Percentiles rank a stretch among this genome's conserved stretches.
phyloP scores from a whole-genome alignment of 2,329 filamentous ascomycete species.

The Diaporthe citri region DNA sequence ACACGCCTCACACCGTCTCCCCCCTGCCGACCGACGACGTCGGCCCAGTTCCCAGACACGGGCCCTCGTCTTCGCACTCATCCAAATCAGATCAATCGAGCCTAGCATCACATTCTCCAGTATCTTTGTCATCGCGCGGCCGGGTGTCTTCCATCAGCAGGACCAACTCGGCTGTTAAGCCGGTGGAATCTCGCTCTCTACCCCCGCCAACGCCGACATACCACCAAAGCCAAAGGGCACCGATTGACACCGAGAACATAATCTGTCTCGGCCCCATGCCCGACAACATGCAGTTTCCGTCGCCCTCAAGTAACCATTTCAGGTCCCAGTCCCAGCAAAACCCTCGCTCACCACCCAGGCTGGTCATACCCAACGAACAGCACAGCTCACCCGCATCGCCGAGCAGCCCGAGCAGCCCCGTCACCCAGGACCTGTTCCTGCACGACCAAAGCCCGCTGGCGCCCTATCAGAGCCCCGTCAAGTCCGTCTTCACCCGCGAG shows the following conservation, averaged over 20 bases:
- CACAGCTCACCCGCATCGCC: constrained; percentile 11
- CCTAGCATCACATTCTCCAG: constrained; percentile 41
- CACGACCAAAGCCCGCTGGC: constrained; percentile 35
- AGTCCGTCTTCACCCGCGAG: constrained; percentile 34
- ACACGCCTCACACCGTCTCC: constrained; percentile 31
- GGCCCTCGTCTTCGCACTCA: constrained; percentile 31
- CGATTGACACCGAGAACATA: constrained; percentile 65
- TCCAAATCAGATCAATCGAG: constrained; percentile 42
- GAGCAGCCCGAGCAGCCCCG: constrained; percentile 45
- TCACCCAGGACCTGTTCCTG: constrained; percentile 44
- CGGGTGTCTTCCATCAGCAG: constrained; percentile 45
- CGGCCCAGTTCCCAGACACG: background rate
- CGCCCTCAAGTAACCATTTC: constrained; percentile 43
- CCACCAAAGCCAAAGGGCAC: constrained; percentile 56
- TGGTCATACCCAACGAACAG: background rate
- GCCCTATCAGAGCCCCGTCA: constrained; percentile 31
- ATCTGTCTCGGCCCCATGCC: constrained; percentile 69
- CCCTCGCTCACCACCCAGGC: constrained; percentile 20
- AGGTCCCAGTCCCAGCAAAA: constrained; percentile 12
- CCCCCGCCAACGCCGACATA: constrained; percentile 48
- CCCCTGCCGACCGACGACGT: constrained; percentile 10
- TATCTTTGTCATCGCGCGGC: background rate
- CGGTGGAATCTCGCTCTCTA: constrained; percentile 28
- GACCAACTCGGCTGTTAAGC: constrained; percentile 45
- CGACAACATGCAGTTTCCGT: constrained; percentile 57